A percentile compares a stretch with the other conserved stretches of the same genome.
These are phyloP conservation scores for Baudoinia panamericana DNA, from an alignment of 495 filamentous ascomycete species.

Conservation along the genomic window DNA sequence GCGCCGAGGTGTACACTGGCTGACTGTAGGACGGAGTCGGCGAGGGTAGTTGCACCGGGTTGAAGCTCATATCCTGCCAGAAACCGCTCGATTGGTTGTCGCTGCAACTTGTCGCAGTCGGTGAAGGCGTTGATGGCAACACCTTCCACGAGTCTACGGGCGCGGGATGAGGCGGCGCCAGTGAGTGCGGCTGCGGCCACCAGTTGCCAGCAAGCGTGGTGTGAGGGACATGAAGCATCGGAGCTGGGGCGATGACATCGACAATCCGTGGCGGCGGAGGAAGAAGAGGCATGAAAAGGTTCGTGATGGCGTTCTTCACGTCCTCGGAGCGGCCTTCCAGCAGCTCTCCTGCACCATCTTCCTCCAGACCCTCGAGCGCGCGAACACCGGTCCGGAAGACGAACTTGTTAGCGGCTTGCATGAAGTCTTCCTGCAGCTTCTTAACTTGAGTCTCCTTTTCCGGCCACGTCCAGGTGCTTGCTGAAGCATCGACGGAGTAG, in stretches of 20 bases:
- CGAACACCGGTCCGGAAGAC: conserved; percentile 83
- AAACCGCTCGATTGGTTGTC: conserved; percentile 58
- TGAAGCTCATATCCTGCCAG: conserved; percentile 68
- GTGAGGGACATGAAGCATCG: conserved; percentile 77
- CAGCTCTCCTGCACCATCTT: conserved; percentile 90
- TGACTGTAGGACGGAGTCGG: conserved; percentile 68
- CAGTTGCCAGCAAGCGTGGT: conserved; percentile 64
- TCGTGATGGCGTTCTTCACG: conserved; percentile 76
- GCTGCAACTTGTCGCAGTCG: conserved; percentile 54
- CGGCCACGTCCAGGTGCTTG: conserved; percentile 86
- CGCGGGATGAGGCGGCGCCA: conserved; percentile 42
- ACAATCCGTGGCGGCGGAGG: conserved; percentile 87
- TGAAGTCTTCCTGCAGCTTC: conserved; percentile 94
- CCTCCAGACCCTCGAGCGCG: conserved; percentile 89
- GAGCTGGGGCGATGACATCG: conserved; percentile 73
- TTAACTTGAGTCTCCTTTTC: conserved; percentile 94
- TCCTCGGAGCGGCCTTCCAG: conserved; percentile 86
- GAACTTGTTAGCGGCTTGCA: conserved; percentile 94
- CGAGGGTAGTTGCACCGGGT: conserved; percentile 51
- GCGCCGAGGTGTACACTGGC: conserved; percentile 46
- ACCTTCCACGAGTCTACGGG: conserved; percentile 89
- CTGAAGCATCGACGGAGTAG: conserved; percentile 80
- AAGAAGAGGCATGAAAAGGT: conserved; percentile 74
- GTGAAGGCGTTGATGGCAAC: conserved; percentile 63
- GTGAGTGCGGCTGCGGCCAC: conserved; percentile 52